Conservation (phyloP, 176 grass and related monocot genomes). For the Raddia distichophylla region DNA sequence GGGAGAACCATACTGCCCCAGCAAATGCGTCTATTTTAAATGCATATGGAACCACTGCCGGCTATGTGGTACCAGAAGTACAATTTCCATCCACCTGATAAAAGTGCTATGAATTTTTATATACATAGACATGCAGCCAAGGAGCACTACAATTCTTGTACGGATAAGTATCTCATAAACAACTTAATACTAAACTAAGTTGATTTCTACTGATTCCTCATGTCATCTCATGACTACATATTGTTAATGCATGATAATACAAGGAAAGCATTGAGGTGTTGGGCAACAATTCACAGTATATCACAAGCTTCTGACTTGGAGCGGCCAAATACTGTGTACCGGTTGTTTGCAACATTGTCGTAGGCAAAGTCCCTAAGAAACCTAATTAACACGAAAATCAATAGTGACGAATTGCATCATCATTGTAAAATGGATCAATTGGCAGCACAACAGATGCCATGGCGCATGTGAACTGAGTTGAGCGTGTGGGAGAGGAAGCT, state of each 20-base stretch:
- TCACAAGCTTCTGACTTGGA: slow-evolving; percentile 81
- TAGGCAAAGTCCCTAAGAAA: slow-evolving; percentile 87
- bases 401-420: not conserved
- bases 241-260: slow-evolving; percentile 18
- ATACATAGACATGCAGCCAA: not conserved
- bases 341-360: slow-evolving; percentile 77
- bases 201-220: slow-evolving; percentile 14
- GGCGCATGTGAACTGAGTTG: not conserved
- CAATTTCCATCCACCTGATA: not conserved
- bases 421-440: not conserved
- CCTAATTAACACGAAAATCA: slow-evolving; percentile 38
- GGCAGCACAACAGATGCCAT: not conserved
- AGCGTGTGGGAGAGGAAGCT: slow-evolving; percentile 21
- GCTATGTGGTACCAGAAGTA: slow-evolving; percentile 47
- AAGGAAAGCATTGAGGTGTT: slow-evolving; percentile 2
- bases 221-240: slow-evolving; percentile 28
- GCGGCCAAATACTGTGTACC: slow-evolving; percentile 71
- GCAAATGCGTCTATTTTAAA: slow-evolving; percentile 35
- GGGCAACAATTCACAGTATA: slow-evolving; percentile 49
- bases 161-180: slow-evolving; percentile 9
- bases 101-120: not conserved
- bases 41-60: slow-evolving; percentile 45
- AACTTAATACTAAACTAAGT: not conserved
- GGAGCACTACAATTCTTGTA: not conserved
- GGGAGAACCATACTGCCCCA: slow-evolving; percentile 13